Conservation (phyloP, 1,284 basidiomycete genomes). For the Moniliophthora roreri region DNA sequence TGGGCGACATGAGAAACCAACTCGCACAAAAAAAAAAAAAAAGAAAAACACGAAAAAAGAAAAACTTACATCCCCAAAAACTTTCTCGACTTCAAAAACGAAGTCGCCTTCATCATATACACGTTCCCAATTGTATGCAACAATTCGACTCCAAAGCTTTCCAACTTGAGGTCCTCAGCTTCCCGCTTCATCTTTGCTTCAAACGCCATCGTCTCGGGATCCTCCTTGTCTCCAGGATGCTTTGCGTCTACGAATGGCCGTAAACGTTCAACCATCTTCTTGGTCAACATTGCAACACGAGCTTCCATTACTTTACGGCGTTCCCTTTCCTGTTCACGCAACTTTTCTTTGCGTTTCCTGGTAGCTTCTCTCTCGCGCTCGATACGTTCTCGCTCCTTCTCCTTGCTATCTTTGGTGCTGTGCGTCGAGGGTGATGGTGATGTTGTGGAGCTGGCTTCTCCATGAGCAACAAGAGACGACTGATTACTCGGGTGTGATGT, state of each 20-base stretch:
- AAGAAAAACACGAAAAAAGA: constrained; percentile 17
- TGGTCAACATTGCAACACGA: constrained; percentile 69
- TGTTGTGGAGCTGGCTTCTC: neutral
- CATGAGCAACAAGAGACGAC: constrained; percentile 14
- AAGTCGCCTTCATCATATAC: constrained; percentile 92
- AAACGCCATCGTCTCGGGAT: constrained; percentile 81
- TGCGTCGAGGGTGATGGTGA: constrained; percentile 23
- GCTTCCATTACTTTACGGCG: constrained; percentile 78
- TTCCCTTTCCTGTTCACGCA: constrained; percentile 79
- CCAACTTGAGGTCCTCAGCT: constrained; percentile 95
- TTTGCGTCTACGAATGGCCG: constrained; percentile 89
- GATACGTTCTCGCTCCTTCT: constrained; percentile 68
- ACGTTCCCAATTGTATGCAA: constrained; percentile 86
- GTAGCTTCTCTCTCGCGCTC: constrained; percentile 70
- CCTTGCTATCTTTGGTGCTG: constrained; percentile 31
- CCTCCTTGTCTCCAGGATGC: constrained; percentile 83
- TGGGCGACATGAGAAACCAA: constrained; percentile 10
- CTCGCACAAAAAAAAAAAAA: neutral
- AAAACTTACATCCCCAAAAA: constrained; percentile 81
- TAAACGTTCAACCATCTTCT: constrained; percentile 82
- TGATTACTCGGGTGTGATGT: constrained; percentile 3
- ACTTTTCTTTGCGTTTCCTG: constrained; percentile 44
- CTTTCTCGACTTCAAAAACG: constrained; percentile 89
- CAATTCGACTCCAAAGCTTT: constrained; percentile 97
- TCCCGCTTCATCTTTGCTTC: constrained; percentile 80